These are phyloP conservation scores for Trypethelium eluteriae DNA, from an alignment of 495 filamentous ascomycete genomes.

Conservation along the genomic window DNA sequence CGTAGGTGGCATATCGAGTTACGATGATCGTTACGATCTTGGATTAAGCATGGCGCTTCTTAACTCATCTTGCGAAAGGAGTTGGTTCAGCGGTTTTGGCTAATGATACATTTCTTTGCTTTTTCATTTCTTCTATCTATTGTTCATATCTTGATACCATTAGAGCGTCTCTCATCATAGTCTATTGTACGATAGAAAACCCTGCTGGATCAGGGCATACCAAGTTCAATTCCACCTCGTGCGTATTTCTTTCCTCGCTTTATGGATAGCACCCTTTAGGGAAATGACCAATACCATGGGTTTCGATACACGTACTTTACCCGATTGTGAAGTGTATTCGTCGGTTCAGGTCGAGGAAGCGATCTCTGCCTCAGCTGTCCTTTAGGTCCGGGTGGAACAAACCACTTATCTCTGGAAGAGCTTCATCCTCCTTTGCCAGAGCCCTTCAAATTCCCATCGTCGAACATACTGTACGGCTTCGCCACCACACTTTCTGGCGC, in stretches of 20 bases:
- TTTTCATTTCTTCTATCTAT: neutral
- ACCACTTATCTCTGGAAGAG: neutral
- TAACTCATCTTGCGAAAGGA: neutral
- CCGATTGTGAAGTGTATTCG: too few species aligned
- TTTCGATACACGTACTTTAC: too few species aligned
- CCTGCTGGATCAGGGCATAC: constrained; percentile 1
- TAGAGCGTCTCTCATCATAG: constrained; percentile 1
- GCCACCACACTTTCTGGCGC: constrained; percentile 55
- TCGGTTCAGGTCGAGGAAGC: too few species aligned
- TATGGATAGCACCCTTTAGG: neutral
- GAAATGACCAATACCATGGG: too few species aligned
- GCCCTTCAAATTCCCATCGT: constrained; percentile 37
- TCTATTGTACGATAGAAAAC: neutral
- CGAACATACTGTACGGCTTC: constrained; percentile 65
- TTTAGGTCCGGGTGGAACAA: neutral
- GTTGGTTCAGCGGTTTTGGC: neutral
- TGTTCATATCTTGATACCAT: constrained; percentile 2
- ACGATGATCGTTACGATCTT: neutral
- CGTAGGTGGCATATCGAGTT: neutral
- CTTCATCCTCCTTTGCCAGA: neutral
- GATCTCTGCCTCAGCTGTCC: too few species aligned
- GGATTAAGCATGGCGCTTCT: neutral
- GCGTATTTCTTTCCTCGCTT: neutral
- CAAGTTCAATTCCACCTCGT: neutral
- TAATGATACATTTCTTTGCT: neutral